A percentile compares a stretch with the other conserved stretches of the same genome.
Conservation (phyloP, 805 yeast species). For the Ogataea populi-albae region DNA sequence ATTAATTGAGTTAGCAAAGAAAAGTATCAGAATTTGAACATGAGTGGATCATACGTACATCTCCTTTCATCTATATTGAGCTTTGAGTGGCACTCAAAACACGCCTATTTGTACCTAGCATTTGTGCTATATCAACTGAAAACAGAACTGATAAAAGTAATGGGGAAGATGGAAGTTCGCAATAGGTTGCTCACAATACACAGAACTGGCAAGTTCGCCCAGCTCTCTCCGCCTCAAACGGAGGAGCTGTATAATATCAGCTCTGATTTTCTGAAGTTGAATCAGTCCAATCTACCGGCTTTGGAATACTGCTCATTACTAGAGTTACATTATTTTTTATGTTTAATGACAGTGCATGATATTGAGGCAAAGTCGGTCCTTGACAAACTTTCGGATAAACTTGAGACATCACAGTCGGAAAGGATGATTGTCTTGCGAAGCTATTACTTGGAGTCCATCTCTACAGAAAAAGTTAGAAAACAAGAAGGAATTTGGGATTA, state of each 20-base stretch:
- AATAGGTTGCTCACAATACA: constrained; percentile 51
- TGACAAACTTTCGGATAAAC: constrained; percentile 64
- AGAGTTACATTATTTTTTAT: constrained; percentile 70
- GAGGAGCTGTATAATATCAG: constrained; percentile 37
- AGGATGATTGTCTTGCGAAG: constrained; percentile 55
- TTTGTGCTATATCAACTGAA: constrained; percentile 4
- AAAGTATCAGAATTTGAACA: too few species aligned
- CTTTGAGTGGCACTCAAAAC: too few species aligned
- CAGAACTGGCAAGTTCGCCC: constrained; percentile 48
- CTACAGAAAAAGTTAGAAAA: constrained; percentile 31
- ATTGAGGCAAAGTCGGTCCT: constrained; percentile 66
- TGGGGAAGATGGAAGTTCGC: too few species aligned
- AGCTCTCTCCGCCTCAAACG: constrained; percentile 45
- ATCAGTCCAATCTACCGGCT: constrained; percentile 33
- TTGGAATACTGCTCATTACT: constrained; percentile 52
- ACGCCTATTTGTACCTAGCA: not conserved
- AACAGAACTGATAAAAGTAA: too few species aligned
- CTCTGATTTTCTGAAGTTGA: constrained; percentile 33
- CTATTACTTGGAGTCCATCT: constrained; percentile 52
- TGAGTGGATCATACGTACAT: too few species aligned
- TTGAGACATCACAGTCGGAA: constrained; percentile 51
- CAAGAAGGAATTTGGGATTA: constrained; percentile 33
- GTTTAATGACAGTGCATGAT: constrained; percentile 61
- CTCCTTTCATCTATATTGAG: too few species aligned
- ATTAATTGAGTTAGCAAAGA: too few species aligned